A percentile compares a stretch with the other conserved stretches of the same genome.
These are phyloP conservation scores for Lobulomyces angularis DNA, from an alignment of 192 early-diverging fungal species.

Conservation along the genomic window DNA sequence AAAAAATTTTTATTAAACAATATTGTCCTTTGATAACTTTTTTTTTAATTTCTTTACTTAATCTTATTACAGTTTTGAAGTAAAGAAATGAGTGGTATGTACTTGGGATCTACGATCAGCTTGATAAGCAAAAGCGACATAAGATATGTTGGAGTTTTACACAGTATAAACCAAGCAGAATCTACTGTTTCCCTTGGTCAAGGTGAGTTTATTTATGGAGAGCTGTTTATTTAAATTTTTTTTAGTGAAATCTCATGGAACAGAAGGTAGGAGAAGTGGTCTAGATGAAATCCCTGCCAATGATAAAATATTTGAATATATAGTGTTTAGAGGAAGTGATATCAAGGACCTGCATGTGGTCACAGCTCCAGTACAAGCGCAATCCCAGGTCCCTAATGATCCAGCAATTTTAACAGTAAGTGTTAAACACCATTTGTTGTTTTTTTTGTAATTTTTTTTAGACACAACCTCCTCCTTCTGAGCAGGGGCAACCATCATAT, in stretches of 20 bases:
- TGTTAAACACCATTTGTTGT: conserved; percentile 13
- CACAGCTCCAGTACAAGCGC: conserved; percentile 25
- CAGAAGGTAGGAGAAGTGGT: conserved; percentile 72
- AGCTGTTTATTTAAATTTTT: conserved; percentile 5
- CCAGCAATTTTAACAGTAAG: conserved; percentile 57
- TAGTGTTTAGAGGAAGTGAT: conserved; percentile 88
- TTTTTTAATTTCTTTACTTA: too few relatives aligned
- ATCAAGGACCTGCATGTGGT: conserved; percentile 74
- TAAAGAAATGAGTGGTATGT: too few relatives aligned
- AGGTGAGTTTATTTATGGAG: conserved; percentile 30
- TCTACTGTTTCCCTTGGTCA: conserved; percentile 82
- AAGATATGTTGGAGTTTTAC: conserved; percentile 82
- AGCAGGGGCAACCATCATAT: conserved; percentile 11
- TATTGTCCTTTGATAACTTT: too few relatives aligned
- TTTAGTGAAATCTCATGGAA: conserved; percentile 83
- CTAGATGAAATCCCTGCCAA: conserved; percentile 75
- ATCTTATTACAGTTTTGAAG: too few relatives aligned
- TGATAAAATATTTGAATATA: conserved; percentile 77
- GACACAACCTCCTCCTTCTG: neutral
- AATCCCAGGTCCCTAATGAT: conserved; percentile 58
- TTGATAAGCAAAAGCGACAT: conserved; percentile 81
- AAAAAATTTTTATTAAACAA: too few relatives aligned
- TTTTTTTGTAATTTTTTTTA: conserved; percentile 11
- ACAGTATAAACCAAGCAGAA: conserved; percentile 72
- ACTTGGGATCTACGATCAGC: conserved; percentile 44